These are phyloP conservation scores for Pyrenopolyporus hunteri DNA, from an alignment of 495 filamentous ascomycete species.

Conservation along the genomic window DNA sequence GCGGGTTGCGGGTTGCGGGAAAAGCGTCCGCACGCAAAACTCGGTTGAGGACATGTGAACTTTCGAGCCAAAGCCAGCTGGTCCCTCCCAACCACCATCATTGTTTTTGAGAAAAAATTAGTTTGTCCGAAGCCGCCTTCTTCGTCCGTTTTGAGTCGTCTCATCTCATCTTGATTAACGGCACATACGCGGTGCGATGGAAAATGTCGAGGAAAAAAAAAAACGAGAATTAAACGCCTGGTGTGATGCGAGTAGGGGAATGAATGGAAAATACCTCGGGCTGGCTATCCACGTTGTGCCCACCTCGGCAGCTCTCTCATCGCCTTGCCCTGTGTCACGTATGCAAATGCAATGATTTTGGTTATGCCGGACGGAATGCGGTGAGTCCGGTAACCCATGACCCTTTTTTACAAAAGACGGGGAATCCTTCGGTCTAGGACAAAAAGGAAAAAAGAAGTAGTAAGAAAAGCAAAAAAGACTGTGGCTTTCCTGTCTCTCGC, in stretches of 20 bases:
- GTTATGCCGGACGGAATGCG: constrained; percentile 29
- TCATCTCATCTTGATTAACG: constrained; percentile 32
- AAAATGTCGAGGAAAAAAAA: not conserved
- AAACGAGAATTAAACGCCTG: constrained; percentile 31
- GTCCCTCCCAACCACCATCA: constrained; percentile 10
- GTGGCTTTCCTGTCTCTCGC: constrained; percentile 10
- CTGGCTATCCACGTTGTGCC: not conserved
- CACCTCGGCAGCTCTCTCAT: constrained; percentile 3
- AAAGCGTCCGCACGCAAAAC: constrained; percentile 6
- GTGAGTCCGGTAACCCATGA: constrained; percentile 23
- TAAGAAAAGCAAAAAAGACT: too few species aligned
- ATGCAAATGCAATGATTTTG: constrained; percentile 38
- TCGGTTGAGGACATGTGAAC: constrained; percentile 5
- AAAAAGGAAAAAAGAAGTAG: too few species aligned
- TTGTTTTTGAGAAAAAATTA: not conserved
- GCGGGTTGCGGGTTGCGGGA: not conserved
- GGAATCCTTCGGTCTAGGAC: constrained; percentile 27
- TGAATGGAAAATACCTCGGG: not conserved
- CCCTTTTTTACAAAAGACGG: constrained; percentile 8
- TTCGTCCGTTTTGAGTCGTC: constrained; percentile 7
- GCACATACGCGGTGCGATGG: constrained; percentile 7
- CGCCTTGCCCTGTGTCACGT: constrained; percentile 20
- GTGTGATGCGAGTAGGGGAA: constrained; percentile 20
- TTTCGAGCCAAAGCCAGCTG: not conserved
- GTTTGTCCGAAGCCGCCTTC: constrained; percentile 2